Base-by-base conservation (phyloP, 768 basidiomycete genomes). In the Suillus tomentosus region DNA sequence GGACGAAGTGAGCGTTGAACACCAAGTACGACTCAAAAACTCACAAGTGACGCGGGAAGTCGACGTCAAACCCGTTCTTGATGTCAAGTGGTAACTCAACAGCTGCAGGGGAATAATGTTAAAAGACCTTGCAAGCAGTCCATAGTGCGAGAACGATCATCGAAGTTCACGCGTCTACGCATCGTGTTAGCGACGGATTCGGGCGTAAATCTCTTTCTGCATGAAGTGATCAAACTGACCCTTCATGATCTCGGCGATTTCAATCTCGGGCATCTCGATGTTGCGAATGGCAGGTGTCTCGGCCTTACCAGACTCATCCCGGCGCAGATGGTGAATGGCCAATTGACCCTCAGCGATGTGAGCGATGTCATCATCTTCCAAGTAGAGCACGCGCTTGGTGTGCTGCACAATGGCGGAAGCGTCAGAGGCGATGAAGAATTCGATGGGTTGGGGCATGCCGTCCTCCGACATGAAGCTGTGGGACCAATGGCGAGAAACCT, bases 221-320 rank as follows among this genome's bases (percentile, higher is more conserved):
- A 99, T 99, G 81, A 99, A 99, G 75, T 96, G 96, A 74, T 94
- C 94, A 76, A 99, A 99, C 79, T 95, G 94, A 74, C 97, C 97
- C 85, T 99, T 99, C 97, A 99, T 99, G 81, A 99, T 99, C 69
- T 96, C 97, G n/a, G 96, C 96, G 54, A 99, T 87, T 79, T 99
- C 97, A 68, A 99, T 88, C 79, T 99, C 96, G 70, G 99, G 88
- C 7, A 95, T 97, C 81, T 99, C 97, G 77, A 99, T 99, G 68
- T 87, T 94, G 69, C 97, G 92, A 40, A 95, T 96, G 7, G 74
- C 71, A 39, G 71, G 72, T 31, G 92, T 74, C n/a, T n/a, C n/a
- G n/a, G n/a, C n/a, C n/a, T n/a, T n/a, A n/a, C n/a, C n/a, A n/a
- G n/a, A n/a, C n/a, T n/a, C n/a, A n/a, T n/a, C n/a, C n/a, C n/a